These are phyloP conservation scores for Boletus huronensis DNA, from an alignment of 768 basidiomycete species.

Conservation along the genomic window DNA sequence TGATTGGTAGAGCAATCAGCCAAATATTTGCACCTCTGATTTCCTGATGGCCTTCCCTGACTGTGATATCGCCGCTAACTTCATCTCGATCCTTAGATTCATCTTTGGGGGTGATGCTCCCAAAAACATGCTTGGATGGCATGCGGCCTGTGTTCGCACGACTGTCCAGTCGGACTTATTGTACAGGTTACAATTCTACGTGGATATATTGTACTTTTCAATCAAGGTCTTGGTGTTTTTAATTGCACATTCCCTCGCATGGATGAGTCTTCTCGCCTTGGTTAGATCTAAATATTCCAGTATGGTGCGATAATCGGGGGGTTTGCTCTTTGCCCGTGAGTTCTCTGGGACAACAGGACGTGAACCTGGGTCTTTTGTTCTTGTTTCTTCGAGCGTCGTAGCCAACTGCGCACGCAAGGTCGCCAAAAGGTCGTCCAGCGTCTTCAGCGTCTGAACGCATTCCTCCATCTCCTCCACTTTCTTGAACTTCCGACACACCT, in stretches of 20 bases:
- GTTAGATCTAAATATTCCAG: constrained; percentile 45
- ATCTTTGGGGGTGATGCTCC: background rate
- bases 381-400: background rate
- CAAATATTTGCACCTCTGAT: constrained; percentile 69
- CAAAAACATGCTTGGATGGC: background rate
- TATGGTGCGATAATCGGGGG: constrained; percentile 46
- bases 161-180: background rate
- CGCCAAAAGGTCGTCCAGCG: constrained; percentile 58
- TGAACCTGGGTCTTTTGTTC: background rate
- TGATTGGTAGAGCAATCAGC: constrained; percentile 64
- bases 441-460: constrained; percentile 49
- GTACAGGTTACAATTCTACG: background rate
- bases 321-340: constrained; percentile 19
- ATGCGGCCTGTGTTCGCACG: background rate
- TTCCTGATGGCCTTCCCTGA: background rate
- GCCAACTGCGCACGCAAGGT: constrained; percentile 48
- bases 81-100: background rate
- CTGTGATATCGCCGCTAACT: constrained; percentile 11
- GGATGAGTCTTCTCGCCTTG: constrained; percentile 64
- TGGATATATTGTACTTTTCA: constrained; percentile 33
- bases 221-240: constrained; percentile 56
- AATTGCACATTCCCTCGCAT: constrained; percentile 67
- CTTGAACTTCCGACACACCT: constrained; percentile 70
- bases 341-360: background rate
- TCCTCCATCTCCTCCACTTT: constrained; percentile 67